Conservation (phyloP, 2,329 filamentous ascomycete genomes). For the Cladosporium sp. region DNA sequence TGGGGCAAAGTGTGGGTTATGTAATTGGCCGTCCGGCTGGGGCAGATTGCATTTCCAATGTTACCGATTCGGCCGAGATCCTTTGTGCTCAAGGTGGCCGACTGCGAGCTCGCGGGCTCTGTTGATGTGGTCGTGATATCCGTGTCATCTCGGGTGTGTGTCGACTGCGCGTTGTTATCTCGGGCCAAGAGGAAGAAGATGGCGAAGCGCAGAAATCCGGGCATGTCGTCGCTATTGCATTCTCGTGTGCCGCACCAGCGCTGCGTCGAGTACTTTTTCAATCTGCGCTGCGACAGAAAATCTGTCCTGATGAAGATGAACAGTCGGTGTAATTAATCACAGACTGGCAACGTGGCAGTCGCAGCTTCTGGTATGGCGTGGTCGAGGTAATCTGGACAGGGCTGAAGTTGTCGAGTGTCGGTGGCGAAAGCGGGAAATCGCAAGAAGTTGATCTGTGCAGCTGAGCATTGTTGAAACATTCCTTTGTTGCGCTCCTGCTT, state of each 20-base stretch:
- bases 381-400: not conserved
- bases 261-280: not conserved
- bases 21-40: constrained; percentile 68
- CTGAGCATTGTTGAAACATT: not conserved
- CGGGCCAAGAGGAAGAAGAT: constrained; percentile 19
- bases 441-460: too few relatives aligned
- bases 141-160: constrained; percentile 12
- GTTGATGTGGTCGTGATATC: not conserved
- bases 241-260: not conserved
- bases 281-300: not conserved
- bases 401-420: not conserved
- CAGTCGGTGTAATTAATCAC: not conserved
- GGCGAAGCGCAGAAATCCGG: constrained; percentile 22
- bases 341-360: constrained; percentile 6
- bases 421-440: not conserved
- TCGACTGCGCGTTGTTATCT: constrained; percentile 15
- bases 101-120: constrained; percentile 8
- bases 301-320: not conserved
- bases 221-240: constrained; percentile 26
- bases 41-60: constrained; percentile 34
- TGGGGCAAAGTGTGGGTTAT: constrained; percentile 74
- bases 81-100: constrained; percentile 7
- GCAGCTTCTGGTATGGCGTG: not conserved
- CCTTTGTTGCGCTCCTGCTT: not conserved
- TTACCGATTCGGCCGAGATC: not conserved